A percentile compares a stretch with the other conserved stretches of the same genome.
Evolutionary conservation across 1,139 yeast species (phyloP).

Genomic region (Candida labiduridarum): DNA sequence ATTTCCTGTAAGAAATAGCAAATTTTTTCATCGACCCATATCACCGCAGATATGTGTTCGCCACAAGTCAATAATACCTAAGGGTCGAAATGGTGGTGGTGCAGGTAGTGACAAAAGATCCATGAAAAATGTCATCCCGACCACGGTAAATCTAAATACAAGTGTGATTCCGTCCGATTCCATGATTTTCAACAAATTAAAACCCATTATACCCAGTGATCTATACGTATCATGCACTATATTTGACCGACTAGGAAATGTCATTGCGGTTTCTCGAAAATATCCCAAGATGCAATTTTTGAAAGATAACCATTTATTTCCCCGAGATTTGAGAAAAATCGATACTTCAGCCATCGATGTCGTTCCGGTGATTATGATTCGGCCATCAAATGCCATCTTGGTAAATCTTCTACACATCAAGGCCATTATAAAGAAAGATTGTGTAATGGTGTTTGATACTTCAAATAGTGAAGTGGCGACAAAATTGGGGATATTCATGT

Average conservation of each 20-base stretch:
- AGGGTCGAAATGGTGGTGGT: not conserved
- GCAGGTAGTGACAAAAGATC: not conserved
- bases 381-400: conserved; percentile 71
- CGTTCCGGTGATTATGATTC: conserved; percentile 82
- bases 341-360: conserved; percentile 89
- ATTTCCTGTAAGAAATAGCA: not conserved
- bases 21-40: not conserved
- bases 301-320: conserved; percentile 72
- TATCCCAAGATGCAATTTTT: conserved; percentile 77
- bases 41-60: not conserved
- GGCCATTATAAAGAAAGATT: conserved; percentile 80
- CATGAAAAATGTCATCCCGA: not conserved
- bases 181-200: conserved; percentile 34
- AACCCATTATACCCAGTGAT: conserved; percentile 63
- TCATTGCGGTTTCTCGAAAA: conserved; percentile 73
- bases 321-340: conserved; percentile 82
- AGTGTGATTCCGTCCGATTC: conserved; percentile 5
- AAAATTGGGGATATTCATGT: conserved; percentile 78
- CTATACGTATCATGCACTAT: conserved; percentile 67
- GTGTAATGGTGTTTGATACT: conserved; percentile 81
- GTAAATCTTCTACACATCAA: conserved; percentile 83
- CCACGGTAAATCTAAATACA: not conserved
- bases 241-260: conserved; percentile 73
- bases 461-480: conserved; percentile 55
- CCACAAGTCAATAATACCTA: not conserved